These are phyloP conservation scores for Schrenkiella parvula DNA, from an alignment of 345 rosid species.

Conservation along the genomic window DNA sequence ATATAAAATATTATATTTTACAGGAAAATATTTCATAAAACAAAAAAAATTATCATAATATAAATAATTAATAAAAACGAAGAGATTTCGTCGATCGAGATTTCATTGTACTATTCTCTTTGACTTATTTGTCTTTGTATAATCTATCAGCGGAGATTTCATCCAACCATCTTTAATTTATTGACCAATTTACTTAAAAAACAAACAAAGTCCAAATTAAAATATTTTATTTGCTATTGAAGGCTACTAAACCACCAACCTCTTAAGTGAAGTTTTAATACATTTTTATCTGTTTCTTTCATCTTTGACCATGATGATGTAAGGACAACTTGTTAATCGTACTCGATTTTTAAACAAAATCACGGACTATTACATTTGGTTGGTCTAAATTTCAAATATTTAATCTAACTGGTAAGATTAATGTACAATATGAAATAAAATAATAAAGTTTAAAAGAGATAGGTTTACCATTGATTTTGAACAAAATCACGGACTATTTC, in stretches of 20 bases:
- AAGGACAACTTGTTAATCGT: constrained; percentile 18
- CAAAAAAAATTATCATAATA: background rate
- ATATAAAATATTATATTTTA: background rate
- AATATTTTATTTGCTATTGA: background rate
- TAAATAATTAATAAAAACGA: background rate
- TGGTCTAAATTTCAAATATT: too few species aligned
- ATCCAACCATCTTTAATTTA: constrained; percentile 6
- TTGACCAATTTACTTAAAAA: background rate
- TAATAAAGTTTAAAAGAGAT: too few species aligned
- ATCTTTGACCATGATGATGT: constrained; percentile 19
- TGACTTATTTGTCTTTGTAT: constrained; percentile 20
- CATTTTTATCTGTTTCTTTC: constrained; percentile 16
- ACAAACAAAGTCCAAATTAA: background rate
- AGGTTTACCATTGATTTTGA: too few species aligned
- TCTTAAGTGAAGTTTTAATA: background rate
- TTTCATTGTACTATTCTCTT: background rate
- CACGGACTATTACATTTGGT: too few species aligned
- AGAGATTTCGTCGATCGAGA: background rate
- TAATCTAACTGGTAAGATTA: too few species aligned
- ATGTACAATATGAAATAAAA: too few species aligned
- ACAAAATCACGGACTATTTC: constrained; percentile 27
- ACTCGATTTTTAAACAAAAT: too few species aligned
- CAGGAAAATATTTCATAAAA: background rate
- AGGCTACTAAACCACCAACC: constrained; percentile 19
- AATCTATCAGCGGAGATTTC: constrained; percentile 4